Evolutionary conservation across 2,329 filamentous ascomycete species (phyloP).

Genomic region (Fusarium annulatum): DNA sequence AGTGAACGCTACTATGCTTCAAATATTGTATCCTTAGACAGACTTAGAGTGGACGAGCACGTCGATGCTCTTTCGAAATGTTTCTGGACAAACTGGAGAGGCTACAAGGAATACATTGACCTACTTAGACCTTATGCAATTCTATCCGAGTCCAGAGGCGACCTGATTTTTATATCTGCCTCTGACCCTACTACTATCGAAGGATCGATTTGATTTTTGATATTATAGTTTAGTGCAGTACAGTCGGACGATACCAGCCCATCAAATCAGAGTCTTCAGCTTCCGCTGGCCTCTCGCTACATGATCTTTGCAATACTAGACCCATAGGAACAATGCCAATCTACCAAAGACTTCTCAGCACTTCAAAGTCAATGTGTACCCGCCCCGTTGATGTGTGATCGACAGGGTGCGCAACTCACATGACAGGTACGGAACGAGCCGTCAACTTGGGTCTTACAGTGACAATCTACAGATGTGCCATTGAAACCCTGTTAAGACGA

Average conservation of each 20-base stretch:
- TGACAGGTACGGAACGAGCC: conserved; percentile 1
- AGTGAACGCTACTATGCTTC: neutral
- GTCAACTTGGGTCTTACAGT: neutral
- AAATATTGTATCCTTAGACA: neutral
- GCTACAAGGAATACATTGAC: too few relatives aligned
- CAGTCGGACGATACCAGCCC: neutral
- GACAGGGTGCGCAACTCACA: neutral
- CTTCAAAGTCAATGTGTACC: neutral
- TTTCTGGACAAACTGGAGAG: neutral
- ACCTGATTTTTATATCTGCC: too few relatives aligned
- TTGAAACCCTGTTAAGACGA: neutral
- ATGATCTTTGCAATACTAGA: neutral
- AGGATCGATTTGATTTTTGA: neutral
- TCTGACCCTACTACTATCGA: too few relatives aligned
- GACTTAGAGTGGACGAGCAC: neutral
- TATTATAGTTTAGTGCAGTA: neutral
- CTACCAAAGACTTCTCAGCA: neutral
- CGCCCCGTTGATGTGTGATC: neutral
- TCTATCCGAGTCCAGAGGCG: too few relatives aligned
- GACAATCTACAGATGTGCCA: neutral
- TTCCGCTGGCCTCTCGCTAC: neutral
- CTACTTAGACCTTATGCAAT: too few relatives aligned
- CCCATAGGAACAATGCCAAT: neutral
- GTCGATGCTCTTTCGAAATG: neutral
- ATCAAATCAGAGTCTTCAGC: neutral